Evolutionary conservation across 495 filamentous ascomycete genomes (phyloP), one percentile per base, ranked within the genome.

Genomic region (Hapsidospora chrysogenum): DNA sequence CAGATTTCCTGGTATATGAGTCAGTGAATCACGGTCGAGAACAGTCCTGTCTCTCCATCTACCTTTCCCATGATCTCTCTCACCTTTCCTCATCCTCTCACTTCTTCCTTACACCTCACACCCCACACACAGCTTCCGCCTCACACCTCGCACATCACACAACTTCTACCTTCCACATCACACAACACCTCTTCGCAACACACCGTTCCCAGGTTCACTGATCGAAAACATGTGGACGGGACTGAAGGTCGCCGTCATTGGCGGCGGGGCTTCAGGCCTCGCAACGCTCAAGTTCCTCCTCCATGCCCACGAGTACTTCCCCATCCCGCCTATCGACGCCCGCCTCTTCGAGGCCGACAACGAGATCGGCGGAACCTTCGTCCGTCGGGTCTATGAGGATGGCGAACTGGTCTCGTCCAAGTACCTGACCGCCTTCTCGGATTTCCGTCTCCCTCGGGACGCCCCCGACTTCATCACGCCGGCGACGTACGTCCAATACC

Each of bases 261-360:
- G 60, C 27, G 59, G 46, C 23, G 60, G 60, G 29, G 53, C 60
- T 25, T 56, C 59, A 2, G 60, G 60, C 4, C 49, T 64, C 8
- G 52, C 57, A 16, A 63, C 59, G 19, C 46, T 63, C 21, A 64
- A 63, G 44, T 59, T 61, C 31, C 57, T 63, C 1, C 15, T 54
- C 21, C 40, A 40, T 5, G 50, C 57, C 1, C 49, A 61, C 37
- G 27, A 28, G 5, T 40, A 38, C 33, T 36, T 57, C 16, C 45
- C 41, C 4, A 41, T 31, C 4, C 41, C 43, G 28, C 46, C 51
- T 25, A 46, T 64, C 35, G 57, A 63, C 35, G 53, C 48, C 27
- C 37, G 23, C 5, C 28, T 51, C 2, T 51, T 46, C 21, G 48
- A 51, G 29, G 29, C 32, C 19, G 40, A 46, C 23, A 17, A 30